Conservation (phyloP, 2,329 filamentous ascomycete species). For the Thermothelomyces thermophilus region DNA sequence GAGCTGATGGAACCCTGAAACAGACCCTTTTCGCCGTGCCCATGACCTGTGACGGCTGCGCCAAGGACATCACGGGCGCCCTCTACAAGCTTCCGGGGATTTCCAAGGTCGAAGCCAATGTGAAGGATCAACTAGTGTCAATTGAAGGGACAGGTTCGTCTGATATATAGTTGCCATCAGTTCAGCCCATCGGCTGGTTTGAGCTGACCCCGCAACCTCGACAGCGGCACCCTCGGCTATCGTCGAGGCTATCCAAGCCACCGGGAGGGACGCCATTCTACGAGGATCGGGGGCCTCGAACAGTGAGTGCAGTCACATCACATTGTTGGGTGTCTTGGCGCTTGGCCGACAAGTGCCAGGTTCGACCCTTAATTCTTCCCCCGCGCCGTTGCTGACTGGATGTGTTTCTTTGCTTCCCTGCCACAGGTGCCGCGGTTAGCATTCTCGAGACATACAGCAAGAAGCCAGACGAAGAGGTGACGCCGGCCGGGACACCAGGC, state of each 20-base stretch:
- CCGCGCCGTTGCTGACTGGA: conserved; percentile 2
- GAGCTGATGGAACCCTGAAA: conserved; percentile 25
- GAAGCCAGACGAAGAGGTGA: conserved; percentile 31
- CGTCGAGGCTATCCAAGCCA: conserved; percentile 79
- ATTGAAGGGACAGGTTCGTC: conserved; percentile 71
- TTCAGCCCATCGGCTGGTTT: neutral
- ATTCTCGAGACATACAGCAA: conserved; percentile 81
- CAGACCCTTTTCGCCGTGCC: conserved; percentile 94
- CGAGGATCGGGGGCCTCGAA: conserved; percentile 81
- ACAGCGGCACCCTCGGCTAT: conserved; percentile 79
- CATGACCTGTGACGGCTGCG: conserved; percentile 82
- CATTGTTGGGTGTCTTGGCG: neutral
- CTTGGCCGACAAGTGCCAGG: neutral
- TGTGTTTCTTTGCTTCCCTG: neutral
- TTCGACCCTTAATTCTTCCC: conserved; percentile 1
- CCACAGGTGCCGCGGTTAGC: conserved; percentile 73
- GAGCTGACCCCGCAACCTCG: conserved; percentile 5
- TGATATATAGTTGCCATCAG: neutral
- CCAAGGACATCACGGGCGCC: conserved; percentile 76
- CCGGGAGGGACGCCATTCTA: conserved; percentile 88
- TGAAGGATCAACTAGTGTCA: conserved; percentile 75
- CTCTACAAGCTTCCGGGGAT: conserved; percentile 74
- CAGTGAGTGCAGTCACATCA: conserved; percentile 48
- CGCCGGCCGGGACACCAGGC: conserved; percentile 27
- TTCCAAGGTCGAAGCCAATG: conserved; percentile 71